Conservation (phyloP, 1,139 yeast species). For the Taiozyma sp. region DNA sequence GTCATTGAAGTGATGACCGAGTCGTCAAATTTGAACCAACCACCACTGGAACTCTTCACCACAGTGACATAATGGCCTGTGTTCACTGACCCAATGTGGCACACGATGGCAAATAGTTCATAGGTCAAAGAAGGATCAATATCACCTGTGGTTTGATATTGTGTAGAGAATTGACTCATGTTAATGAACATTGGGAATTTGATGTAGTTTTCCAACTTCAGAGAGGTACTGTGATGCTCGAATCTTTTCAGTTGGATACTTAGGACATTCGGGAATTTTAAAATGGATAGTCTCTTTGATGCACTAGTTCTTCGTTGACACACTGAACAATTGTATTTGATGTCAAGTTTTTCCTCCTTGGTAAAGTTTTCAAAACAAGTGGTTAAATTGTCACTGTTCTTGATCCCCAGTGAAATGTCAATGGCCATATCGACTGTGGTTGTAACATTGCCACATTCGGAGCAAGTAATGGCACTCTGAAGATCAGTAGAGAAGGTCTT, state of each 20-base stretch:
- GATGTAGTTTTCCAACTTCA: conserved; percentile 74
- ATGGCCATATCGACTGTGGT: conserved; percentile 82
- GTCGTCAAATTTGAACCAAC: conserved; percentile 92
- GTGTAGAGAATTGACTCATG: conserved; percentile 53
- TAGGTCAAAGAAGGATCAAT: conserved; percentile 38
- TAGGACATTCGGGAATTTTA: conserved; percentile 68
- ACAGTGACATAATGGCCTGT: conserved; percentile 92
- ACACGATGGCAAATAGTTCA: conserved; percentile 80
- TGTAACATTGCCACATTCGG: conserved; percentile 58
- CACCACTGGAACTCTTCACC: conserved; percentile 61
- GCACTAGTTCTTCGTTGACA: conserved; percentile 64
- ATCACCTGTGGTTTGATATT: conserved; percentile 18
- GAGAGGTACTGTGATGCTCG: conserved; percentile 58
- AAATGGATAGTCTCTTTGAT: conserved; percentile 62
- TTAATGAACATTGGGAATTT: conserved; percentile 68
- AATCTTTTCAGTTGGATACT: conserved; percentile 84
- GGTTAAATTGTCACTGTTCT: conserved; percentile 35
- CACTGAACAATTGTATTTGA: conserved; percentile 58
- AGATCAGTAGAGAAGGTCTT: conserved; percentile 70
- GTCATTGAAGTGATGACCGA: conserved; percentile 68
- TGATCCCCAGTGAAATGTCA: conserved; percentile 78
- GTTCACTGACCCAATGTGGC: conserved; percentile 88
- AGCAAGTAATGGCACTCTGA: conserved; percentile 70
- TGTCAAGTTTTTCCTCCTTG: conserved; percentile 67
- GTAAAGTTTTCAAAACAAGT: conserved; percentile 78